Evolutionary conservation across 371 early-diverging fungal species (phyloP).

Genomic region (Parasitella parasitica): DNA sequence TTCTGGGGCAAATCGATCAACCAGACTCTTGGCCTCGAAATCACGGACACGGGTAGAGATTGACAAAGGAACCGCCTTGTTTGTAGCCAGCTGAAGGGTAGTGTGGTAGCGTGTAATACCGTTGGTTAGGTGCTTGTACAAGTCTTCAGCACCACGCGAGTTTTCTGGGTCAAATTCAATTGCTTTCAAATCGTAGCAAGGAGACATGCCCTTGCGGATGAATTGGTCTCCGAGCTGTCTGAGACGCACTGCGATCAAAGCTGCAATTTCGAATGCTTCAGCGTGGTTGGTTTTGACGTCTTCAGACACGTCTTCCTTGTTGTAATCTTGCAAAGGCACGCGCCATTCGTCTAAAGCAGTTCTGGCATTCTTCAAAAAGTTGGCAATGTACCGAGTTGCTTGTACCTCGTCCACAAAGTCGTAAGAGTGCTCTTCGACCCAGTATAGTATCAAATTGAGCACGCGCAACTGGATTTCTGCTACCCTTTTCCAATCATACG

Average conservation of each 20-base stretch:
- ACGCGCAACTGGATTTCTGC: constrained; percentile 44
- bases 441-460: constrained; percentile 62
- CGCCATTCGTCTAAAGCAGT: constrained; percentile 31
- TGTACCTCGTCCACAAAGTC: constrained; percentile 70
- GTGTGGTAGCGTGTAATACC: constrained; percentile 22
- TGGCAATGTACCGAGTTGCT: constrained; percentile 28
- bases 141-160: constrained; percentile 23
- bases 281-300: not conserved
- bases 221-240: constrained; percentile 20
- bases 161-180: constrained; percentile 30
- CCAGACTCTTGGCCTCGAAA: constrained; percentile 11
- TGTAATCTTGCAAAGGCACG: constrained; percentile 8
- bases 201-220: constrained; percentile 28
- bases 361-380: constrained; percentile 26
- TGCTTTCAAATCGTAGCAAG: constrained; percentile 42
- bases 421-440: constrained; percentile 61
- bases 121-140: constrained; percentile 32
- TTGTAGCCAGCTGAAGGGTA: constrained; percentile 14
- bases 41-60: constrained; percentile 13
- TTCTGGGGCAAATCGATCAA: constrained; percentile 29
- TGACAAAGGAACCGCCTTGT: constrained; percentile 27
- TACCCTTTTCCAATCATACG: constrained; percentile 40
- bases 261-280: constrained; percentile 3
- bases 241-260: constrained; percentile 20
- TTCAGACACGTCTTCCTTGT: not conserved